These are phyloP conservation scores for Vitis vinifera DNA, from an alignment of 164 flowering plant species.

Conservation along the genomic window DNA sequence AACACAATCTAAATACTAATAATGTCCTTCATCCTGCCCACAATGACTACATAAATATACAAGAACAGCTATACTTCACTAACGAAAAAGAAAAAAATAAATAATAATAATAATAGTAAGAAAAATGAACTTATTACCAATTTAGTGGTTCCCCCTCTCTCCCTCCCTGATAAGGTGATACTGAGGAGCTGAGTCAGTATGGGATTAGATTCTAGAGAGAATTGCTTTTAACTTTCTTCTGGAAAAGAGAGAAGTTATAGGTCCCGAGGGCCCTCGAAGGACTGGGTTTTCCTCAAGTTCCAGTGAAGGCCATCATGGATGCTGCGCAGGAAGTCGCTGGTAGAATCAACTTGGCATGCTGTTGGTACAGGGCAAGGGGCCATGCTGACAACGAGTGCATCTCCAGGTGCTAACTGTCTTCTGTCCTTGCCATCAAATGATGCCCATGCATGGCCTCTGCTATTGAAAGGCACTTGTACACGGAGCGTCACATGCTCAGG, in stretches of 20 bases:
- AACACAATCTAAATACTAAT: no score
- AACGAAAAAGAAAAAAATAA: no score
- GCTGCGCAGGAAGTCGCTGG: constrained; percentile 83
- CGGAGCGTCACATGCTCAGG: constrained; percentile 88
- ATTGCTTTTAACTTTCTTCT: no score
- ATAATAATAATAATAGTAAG: no score
- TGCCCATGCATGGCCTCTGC: constrained; percentile 92
- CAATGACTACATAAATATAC: no score
- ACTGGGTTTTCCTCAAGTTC: constrained; percentile 89
- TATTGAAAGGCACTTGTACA: constrained; percentile 86
- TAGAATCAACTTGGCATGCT: constrained; percentile 86
- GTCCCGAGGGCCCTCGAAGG: constrained; percentile 78
- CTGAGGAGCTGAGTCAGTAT: no score
- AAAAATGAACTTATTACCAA: no score
- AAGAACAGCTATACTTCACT: no score
- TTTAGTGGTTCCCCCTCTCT: neutral
- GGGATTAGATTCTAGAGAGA: no score
- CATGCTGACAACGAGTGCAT: constrained; percentile 92
- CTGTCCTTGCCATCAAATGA: constrained; percentile 95
- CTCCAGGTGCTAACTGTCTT: constrained; percentile 75
- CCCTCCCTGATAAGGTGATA: neutral
- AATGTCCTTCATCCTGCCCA: no score
- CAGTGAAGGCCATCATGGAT: constrained; percentile 96
- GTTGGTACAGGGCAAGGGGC: constrained; percentile 99
- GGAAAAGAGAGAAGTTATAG: constrained; percentile 10